Evolutionary conservation across 345 rosid genomes (phyloP), one percentile per base, ranked within the genome.

Genomic region (Dipteronia dyeriana): DNA sequence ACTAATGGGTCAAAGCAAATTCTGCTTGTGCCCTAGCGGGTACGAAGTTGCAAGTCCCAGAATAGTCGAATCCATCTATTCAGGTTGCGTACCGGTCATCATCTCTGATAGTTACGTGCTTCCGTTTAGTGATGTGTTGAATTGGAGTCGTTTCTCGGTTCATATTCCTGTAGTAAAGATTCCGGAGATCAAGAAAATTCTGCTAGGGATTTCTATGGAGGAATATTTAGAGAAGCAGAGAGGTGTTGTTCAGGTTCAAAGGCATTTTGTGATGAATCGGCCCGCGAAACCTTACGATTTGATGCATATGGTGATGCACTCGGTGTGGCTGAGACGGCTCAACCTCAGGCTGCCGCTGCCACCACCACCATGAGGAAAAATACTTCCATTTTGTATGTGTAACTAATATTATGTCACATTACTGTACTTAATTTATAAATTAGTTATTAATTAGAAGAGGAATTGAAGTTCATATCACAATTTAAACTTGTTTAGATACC

Each of bases 21-120:
- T 82, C 56, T 87, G 91, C 69, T 61, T 84, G 51, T 85, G 91
- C 81, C 91, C 87, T 0, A 87, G 91, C 43, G 88, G 91, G 5
- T 82, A 61, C 39, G 88, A 87, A 73, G 88, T 87, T 12, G 90
- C 90, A 5, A 87, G 90, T 29, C 90, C 88, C 7, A 77, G 90
- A 70, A 20, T 84, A 9, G 86, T 81, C 0, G 91, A 85, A 71
- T 75, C 91, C 0, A 39, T 88, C 63, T 12, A 71, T 26, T 69
- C 85, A 1, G 87, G 86, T 2, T 88, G 91, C n/a, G 84, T 88
- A 8, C 88, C 88, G 5, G 88, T 85, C 54, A 72, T 85, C 12
- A 74, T 88, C 41, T 80, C 88, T 0, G 86, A 84, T 10, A 43
- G 81, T 2, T 88, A 88, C 31, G 81, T 72, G 22, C 69, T 85